Base-by-base conservation (phyloP, 225 moss, liverwort and hornwort species). In the Sphagnum tenellum region DNA sequence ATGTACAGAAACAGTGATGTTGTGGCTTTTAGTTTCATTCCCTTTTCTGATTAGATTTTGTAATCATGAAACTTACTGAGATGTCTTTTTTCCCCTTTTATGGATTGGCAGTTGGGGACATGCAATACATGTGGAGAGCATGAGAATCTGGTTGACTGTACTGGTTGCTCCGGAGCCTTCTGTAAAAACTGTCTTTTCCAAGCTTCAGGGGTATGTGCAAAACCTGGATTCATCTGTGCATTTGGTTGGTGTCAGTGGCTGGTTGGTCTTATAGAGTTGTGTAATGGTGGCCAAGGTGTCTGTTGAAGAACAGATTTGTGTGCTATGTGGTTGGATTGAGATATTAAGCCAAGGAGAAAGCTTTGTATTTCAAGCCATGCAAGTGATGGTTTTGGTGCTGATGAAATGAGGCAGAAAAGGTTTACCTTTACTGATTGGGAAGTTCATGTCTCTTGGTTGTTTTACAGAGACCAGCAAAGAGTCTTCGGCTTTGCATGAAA, bases 131-230 rank as follows among this genome's bases (percentile, higher is more conserved):
- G 94, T 75, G 81, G 82, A 62, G 80, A 89, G 77, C 71, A 74
- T 60, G 94, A 89, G 44, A 67, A 71, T 61, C 81, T 86, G 55
- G 77, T 91, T 65, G 74, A 73, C 59, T 94, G 94, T 88, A 89
- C 82, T 68, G 72, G 71, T 55, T 94, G 91, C 71, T 77, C 87
- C 52, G 74, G 77, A 63, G 77, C 77, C 64, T 94, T 79, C 61
- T 91, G 91, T 71, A 86, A 79, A 74, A 89, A 91, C 65, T 94
- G 94, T 66, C 70, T 85, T 57, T 83, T 70, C 75, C 82, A 81
- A 61, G 69, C 89, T n/a, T 72, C 83, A 12, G 81, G 82, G 86
- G 89, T 89, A 80, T n/a, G 51, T 44, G 50, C 9, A 12, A 29
- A 29, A 29, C 29, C 29, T 29, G 29, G 29, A 29, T 29, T 29